These are phyloP conservation scores for Schizosaccharomyces versatilis DNA, from an alignment of 1,139 yeast species.

Conservation along the genomic window DNA sequence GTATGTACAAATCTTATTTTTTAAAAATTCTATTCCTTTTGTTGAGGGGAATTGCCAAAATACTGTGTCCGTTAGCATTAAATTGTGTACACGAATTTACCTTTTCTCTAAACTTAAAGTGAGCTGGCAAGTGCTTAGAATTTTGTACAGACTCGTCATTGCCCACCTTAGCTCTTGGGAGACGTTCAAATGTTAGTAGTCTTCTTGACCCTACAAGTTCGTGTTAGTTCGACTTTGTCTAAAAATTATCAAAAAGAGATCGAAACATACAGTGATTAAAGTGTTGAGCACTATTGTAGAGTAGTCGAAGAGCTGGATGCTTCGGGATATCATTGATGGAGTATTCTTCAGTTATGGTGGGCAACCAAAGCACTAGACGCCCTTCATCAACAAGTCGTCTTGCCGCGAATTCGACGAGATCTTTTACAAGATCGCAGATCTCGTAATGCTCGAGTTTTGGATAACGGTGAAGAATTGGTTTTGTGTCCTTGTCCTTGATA, in stretches of 20 bases:
- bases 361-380: slow-evolving; percentile 91
- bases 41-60: too few species aligned
- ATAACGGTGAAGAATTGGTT: slow-evolving; percentile 39
- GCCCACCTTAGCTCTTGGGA: background rate
- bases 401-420: slow-evolving; percentile 51
- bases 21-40: too few species aligned
- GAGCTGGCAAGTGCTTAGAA: background rate
- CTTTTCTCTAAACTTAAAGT: background rate
- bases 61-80: too few species aligned
- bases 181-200: background rate
- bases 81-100: background rate
- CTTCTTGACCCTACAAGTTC: background rate
- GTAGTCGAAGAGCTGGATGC: slow-evolving; percentile 47
- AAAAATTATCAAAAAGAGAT: background rate
- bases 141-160: background rate
- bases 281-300: slow-evolving; percentile 62
- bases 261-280: slow-evolving; percentile 47
- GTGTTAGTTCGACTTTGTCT: background rate
- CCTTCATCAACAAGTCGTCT: slow-evolving; percentile 51
- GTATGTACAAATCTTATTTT: too few species aligned
- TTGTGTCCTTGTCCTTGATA: slow-evolving; percentile 61
- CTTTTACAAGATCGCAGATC: slow-evolving; percentile 52
- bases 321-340: slow-evolving; percentile 51
- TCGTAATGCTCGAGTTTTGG: slow-evolving; percentile 87
- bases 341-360: slow-evolving; percentile 78